Percentiles rank a stretch among this genome's conserved stretches.
Conservation (phyloP, 2,329 filamentous ascomycete species). For the Chalara sp. region DNA sequence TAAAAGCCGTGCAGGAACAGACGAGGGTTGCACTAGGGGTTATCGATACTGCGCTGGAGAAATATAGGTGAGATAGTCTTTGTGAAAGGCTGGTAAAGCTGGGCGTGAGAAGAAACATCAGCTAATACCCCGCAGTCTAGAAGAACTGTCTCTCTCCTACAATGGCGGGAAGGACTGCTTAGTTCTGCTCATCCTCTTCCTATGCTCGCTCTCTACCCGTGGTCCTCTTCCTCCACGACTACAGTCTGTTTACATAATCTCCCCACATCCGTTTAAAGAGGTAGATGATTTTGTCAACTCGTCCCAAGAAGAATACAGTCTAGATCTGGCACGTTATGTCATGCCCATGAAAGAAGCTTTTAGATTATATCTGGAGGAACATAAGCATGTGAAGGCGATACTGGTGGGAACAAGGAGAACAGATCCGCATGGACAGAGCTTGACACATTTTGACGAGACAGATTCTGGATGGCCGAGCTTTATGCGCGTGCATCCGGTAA, state of each 20-base stretch:
- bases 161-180: conserved; percentile 98
- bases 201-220: not conserved
- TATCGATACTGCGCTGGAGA: conserved; percentile 65
- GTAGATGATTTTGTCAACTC: conserved; percentile 76
- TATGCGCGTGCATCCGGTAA: conserved; percentile 89
- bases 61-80: conserved; percentile 57
- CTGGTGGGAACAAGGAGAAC: conserved; percentile 85
- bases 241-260: conserved; percentile 66
- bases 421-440: conserved; percentile 76
- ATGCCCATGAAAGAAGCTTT: conserved; percentile 78
- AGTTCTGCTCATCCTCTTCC: conserved; percentile 55
- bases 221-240: conserved; percentile 20
- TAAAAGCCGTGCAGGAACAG: conserved; percentile 57
- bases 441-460: conserved; percentile 81
- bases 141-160: conserved; percentile 83
- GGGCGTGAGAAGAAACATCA: not conserved
- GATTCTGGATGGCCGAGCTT: conserved; percentile 87
- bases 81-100: not conserved
- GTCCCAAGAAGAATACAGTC: conserved; percentile 62
- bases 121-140: conserved; percentile 45
- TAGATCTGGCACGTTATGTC: conserved; percentile 68
- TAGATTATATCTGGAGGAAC: conserved; percentile 63
- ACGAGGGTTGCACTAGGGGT: conserved; percentile 66
- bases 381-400: conserved; percentile 63
- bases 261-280: conserved; percentile 74